Evolutionary conservation across 169 alveolate genomes (phyloP).

Genomic region (Plasmodium gallinaceum): DNA sequence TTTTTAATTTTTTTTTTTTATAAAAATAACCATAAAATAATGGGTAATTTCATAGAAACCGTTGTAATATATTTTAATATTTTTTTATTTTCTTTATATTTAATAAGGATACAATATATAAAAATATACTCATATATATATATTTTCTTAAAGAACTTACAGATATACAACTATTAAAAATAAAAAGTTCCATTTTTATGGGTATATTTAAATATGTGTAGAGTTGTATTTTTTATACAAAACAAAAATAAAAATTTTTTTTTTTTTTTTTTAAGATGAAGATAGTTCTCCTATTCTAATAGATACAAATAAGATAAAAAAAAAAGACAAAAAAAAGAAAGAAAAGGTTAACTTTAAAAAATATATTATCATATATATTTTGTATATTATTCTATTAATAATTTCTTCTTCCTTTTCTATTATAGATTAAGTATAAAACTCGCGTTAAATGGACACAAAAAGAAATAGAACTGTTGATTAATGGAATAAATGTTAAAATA

Average conservation of each 20-base stretch:
- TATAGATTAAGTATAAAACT: constrained; percentile 27
- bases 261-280: constrained; percentile 19
- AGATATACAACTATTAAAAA: constrained; percentile 22
- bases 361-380: neutral
- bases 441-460: constrained; percentile 32
- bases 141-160: neutral
- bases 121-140: neutral
- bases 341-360: constrained; percentile 1
- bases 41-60: too few relatives aligned
- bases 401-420: neutral
- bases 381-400: neutral
- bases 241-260: neutral
- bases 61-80: too few relatives aligned
- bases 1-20: too few relatives aligned
- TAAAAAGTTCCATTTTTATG: constrained; percentile 28
- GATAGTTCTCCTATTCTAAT: neutral
- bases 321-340: neutral
- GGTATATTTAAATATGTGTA: constrained; percentile 14
- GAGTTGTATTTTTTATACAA: neutral
- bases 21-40: too few relatives aligned
- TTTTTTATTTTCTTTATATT: neutral
- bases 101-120: neutral
- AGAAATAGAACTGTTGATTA: constrained; percentile 23
- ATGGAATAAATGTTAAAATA: constrained; percentile 36
- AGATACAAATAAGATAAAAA: constrained; percentile 11